phyloP scores from a whole-genome alignment of 257 asterid genomes.

The Plectranthus barbatus region DNA sequence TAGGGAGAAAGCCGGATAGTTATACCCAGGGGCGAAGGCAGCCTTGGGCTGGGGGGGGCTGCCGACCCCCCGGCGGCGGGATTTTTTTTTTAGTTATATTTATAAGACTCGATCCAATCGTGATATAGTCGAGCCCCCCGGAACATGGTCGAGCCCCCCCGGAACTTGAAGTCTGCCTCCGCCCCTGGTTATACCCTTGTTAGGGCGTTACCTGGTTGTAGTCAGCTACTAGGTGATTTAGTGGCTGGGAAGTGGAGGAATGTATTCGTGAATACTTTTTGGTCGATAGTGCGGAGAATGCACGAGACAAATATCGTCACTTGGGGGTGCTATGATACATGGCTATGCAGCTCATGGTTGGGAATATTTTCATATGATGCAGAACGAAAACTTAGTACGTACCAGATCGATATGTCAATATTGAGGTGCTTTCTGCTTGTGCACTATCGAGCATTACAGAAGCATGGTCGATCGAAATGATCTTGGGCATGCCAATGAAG shows the following conservation, averaged over 20 bases:
- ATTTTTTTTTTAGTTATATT: no score
- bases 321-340: slow-evolving; percentile 8
- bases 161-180: no score
- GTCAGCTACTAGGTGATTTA: slow-evolving; percentile 12
- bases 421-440: slow-evolving; percentile 8
- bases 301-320: slow-evolving; percentile 4
- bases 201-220: slow-evolving; percentile 6
- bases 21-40: no score
- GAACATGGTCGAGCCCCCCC: no score
- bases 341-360: slow-evolving; percentile 10
- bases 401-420: background rate
- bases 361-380: background rate
- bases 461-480: slow-evolving; percentile 14
- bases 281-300: slow-evolving; percentile 16
- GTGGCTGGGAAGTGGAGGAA: slow-evolving; percentile 3
- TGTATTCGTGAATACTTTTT: slow-evolving; percentile 3
- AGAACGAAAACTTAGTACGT: no score
- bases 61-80: no score
- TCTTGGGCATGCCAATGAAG: slow-evolving; percentile 12
- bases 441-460: slow-evolving; percentile 13
- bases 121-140: no score
- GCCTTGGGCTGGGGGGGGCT: no score
- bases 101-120: no score
- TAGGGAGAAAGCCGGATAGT: slow-evolving; percentile 8
- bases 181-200: slow-evolving; percentile 11